phyloP scores from a whole-genome alignment of 139 green algal genomes.

The Zygnema cylindricum region DNA sequence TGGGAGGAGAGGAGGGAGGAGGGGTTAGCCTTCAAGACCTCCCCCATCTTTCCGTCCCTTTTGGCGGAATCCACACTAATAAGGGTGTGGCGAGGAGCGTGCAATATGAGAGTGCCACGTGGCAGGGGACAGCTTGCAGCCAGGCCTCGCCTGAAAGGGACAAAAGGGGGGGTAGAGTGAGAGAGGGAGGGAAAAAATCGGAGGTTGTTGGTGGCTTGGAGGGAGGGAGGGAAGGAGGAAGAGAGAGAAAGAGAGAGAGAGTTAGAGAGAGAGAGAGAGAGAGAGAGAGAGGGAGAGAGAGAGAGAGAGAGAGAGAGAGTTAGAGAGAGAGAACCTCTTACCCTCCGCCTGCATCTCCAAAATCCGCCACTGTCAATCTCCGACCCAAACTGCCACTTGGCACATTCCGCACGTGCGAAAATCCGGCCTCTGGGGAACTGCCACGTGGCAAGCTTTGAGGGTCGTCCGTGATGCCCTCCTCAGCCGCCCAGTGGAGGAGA shows the following conservation, averaged over 20 bases:
- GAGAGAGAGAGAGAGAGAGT: neutral
- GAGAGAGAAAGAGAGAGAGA: neutral
- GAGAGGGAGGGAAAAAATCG: neutral
- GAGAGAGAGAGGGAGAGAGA: too few relatives aligned
- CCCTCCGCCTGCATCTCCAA: neutral
- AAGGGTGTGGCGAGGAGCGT: conserved; percentile 9
- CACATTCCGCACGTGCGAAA: neutral
- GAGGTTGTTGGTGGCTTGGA: neutral
- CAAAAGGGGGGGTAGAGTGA: too few relatives aligned
- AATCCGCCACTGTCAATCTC: neutral
- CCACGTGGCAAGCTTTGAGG: neutral
- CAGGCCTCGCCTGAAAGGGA: conserved; percentile 24
- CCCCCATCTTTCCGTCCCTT: neutral
- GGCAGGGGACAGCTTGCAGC: neutral
- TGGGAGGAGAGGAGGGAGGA: conserved; percentile 23
- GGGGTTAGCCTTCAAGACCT: neutral
- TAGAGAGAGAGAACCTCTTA: neutral
- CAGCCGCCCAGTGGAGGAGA: neutral
- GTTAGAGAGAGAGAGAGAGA: neutral
- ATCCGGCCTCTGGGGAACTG: neutral
- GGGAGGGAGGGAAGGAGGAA: neutral
- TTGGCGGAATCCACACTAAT: neutral
- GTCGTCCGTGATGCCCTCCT: conserved; percentile 9
- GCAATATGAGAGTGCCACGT: conserved; percentile 29
- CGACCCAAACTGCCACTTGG: neutral